Evolutionary conservation across 2,329 filamentous ascomycete species (phyloP).

Genomic region (Trichoderma sp.): DNA sequence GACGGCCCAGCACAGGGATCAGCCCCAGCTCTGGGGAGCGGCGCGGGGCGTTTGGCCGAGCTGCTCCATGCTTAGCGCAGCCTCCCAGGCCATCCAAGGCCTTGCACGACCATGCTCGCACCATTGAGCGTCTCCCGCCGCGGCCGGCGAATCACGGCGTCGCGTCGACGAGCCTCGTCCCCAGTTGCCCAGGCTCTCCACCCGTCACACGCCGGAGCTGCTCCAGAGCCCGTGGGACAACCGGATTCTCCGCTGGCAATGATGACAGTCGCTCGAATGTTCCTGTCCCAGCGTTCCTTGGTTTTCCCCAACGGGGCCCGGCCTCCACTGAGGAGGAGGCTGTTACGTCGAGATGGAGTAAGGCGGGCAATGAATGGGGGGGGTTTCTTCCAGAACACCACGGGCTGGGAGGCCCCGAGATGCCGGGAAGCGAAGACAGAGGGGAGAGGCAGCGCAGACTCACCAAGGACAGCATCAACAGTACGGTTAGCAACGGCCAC

Average conservation of each 20-base stretch:
- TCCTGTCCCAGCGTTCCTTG: background rate
- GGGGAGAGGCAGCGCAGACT: constrained; percentile 6
- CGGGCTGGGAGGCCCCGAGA: constrained; percentile 5
- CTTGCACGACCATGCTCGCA: too few species aligned
- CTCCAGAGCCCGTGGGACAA: constrained; percentile 14
- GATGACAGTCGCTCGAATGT: constrained; percentile 14
- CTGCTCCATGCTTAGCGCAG: constrained; percentile 28
- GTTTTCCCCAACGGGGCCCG: constrained; percentile 10
- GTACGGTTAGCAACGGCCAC: constrained; percentile 14
- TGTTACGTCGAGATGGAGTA: constrained; percentile 19
- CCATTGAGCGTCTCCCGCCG: constrained; percentile 20
- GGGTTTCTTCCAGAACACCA: constrained; percentile 4
- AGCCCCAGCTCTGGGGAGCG: constrained; percentile 27
- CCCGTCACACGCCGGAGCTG: constrained; percentile 17
- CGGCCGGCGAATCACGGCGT: constrained; percentile 17
- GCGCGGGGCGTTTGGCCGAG: constrained; percentile 29
- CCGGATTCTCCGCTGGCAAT: constrained; percentile 20
- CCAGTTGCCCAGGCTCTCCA: background rate
- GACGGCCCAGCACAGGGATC: constrained; percentile 25
- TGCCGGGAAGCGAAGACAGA: background rate
- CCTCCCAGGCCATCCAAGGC: background rate
- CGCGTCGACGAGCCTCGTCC: background rate
- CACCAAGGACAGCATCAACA: constrained; percentile 19
- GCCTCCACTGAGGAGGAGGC: constrained; percentile 21
- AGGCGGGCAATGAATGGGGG: constrained; percentile 8